Evolutionary conservation across 345 rosid genomes (phyloP), one percentile per base, ranked within the genome.

Genomic region (Combretum micranthum): DNA sequence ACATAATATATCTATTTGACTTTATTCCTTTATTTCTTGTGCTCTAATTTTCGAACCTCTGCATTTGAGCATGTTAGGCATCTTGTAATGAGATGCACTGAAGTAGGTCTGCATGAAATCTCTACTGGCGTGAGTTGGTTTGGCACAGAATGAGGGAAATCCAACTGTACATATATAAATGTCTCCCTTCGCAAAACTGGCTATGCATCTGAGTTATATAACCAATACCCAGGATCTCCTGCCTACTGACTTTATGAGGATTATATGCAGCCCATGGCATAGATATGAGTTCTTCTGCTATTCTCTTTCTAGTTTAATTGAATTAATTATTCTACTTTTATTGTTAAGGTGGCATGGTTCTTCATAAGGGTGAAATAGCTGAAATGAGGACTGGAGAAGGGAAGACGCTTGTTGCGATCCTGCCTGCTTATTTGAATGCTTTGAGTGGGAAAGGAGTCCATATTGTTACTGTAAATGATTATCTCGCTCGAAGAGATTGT

Each of bases 351-450:
- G 96, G 89, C 62, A 84, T 86, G 90, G 98, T 92, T 47, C 98
- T 92, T 70, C 98, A 92, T 49, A 92, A 84, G 69, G 98, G 98
- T 32, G 95, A 92, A 74, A 88, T 92, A 59, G 87, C 98, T 63
- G 98, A 92, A 75, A 88, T 92, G 96, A 84, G 95, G 66, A 88
- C 98, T 47, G 98, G 98, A 75, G 98, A 92, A 80, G 98, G 98
- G 63, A 92, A 92, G 80, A 88, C 96, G 7, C 96, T 92, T 68
- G 98, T 92, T 57, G 98, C 98, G 22, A 81, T 92, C 50, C 79
- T 92, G 61, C 96, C 98, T 19, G 96, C 98, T 69, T 88, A 86
- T 80, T 73, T 92, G 77, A 92, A 92, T 72, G 96, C 98, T 57
- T 76, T 92, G 47, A 81, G 79, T 70, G 98, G 91, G 55, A 88